These are phyloP conservation scores for Suillus lakei DNA, from an alignment of 768 basidiomycete genomes.

Conservation along the genomic window DNA sequence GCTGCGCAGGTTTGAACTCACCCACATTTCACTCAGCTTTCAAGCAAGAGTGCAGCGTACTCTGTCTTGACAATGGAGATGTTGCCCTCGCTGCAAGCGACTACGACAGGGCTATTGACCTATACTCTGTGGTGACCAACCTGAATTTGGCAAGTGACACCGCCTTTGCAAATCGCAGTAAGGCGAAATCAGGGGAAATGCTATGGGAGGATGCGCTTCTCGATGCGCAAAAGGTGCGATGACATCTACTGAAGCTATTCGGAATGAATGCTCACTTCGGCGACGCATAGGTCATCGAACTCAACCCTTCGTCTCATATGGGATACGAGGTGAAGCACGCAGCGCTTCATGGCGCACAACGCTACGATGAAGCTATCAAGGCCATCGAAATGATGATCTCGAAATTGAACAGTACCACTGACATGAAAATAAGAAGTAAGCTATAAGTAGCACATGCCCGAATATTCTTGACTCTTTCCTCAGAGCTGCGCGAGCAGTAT, in stretches of 20 bases:
- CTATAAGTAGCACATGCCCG: background rate
- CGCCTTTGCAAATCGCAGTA: constrained; percentile 20
- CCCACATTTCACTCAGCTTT: background rate
- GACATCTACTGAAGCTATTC: background rate
- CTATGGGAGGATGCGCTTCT: constrained; percentile 10
- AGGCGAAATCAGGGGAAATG: constrained; percentile 7
- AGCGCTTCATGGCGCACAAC: constrained; percentile 5
- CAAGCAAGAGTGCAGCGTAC: background rate
- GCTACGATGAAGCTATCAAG: constrained; percentile 20
- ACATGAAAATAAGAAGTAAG: constrained; percentile 13
- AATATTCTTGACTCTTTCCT: background rate
- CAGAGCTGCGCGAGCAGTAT: constrained; percentile 17
- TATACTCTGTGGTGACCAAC: constrained; percentile 19
- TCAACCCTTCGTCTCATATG: constrained; percentile 19
- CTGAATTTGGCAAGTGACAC: constrained; percentile 5
- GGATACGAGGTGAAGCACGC: constrained; percentile 20
- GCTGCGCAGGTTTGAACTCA: too few species aligned
- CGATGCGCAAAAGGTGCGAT: constrained; percentile 3
- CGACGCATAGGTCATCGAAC: constrained; percentile 16
- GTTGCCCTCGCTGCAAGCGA: background rate
- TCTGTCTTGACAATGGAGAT: background rate
- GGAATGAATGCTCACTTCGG: background rate
- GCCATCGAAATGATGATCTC: constrained; percentile 15
- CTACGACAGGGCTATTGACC: constrained; percentile 17
- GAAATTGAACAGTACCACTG: constrained; percentile 3